These are phyloP conservation scores for Picochlorum sp. DNA, from an alignment of 139 green algal genomes.

Conservation along the genomic window DNA sequence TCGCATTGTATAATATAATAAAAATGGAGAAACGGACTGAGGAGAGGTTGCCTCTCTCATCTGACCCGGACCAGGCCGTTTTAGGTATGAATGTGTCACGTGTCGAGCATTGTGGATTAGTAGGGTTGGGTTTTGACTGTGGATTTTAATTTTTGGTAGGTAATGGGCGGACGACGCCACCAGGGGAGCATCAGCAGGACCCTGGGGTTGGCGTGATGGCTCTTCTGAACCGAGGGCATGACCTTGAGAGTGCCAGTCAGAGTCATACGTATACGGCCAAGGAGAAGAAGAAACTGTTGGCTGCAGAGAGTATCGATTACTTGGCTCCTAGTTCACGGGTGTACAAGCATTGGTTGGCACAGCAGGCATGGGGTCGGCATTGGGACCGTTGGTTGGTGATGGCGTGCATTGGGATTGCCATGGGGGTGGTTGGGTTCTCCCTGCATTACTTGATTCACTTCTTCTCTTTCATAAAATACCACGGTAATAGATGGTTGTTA, in stretches of 20 bases:
- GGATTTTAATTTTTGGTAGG: no score
- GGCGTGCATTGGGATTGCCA: constrained; percentile 62
- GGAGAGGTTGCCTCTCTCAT: no score
- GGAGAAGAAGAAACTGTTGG: constrained; percentile 54
- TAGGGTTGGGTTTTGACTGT: no score
- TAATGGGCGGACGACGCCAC: no score
- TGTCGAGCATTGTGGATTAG: no score
- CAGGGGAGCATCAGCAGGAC: background rate
- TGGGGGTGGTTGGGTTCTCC: constrained; percentile 59
- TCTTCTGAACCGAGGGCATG: constrained; percentile 22
- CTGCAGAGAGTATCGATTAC: constrained; percentile 82
- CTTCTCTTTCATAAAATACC: constrained; percentile 59
- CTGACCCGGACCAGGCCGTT: no score
- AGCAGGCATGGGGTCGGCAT: constrained; percentile 44
- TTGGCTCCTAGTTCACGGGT: constrained; percentile 67
- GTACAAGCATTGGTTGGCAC: constrained; percentile 66
- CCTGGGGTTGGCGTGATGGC: background rate
- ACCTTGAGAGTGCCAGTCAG: constrained; percentile 37
- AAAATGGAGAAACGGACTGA: no score
- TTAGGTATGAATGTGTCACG: no score
- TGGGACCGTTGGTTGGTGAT: constrained; percentile 89
- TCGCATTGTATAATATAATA: no score
- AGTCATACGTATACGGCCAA: constrained; percentile 63
- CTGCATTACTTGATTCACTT: constrained; percentile 61
- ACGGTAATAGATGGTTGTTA: constrained; percentile 46